Evolutionary conservation across 2,329 filamentous ascomycete species (phyloP).

Genomic region (Neofusicoccum cordaticola): DNA sequence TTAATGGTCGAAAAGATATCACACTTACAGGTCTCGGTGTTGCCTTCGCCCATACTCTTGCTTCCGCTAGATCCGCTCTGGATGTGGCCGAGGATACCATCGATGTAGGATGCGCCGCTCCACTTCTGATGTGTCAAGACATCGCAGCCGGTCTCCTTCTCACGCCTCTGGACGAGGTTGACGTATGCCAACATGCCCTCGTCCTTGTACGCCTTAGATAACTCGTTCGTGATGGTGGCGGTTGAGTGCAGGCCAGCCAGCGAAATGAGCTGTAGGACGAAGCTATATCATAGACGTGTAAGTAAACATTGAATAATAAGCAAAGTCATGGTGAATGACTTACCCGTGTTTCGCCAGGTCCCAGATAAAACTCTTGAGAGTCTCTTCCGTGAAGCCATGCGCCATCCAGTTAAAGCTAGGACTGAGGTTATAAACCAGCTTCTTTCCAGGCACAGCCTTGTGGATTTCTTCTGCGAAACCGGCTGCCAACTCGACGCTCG

Average conservation of each 20-base stretch:
- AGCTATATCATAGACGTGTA: slow-evolving; percentile 35
- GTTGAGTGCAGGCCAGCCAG: slow-evolving; percentile 63
- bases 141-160: slow-evolving; percentile 88
- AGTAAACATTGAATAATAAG: slow-evolving; percentile 57
- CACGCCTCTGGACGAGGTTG: slow-evolving; percentile 81
- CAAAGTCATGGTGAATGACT: slow-evolving; percentile 65
- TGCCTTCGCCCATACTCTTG: slow-evolving; percentile 92
- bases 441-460: slow-evolving; percentile 69
- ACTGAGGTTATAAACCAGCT: slow-evolving; percentile 92
- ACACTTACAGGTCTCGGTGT: slow-evolving; percentile 65
- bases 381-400: slow-evolving; percentile 81
- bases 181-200: slow-evolving; percentile 98
- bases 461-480: slow-evolving; percentile 76
- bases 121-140: slow-evolving; percentile 95
- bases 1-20: background rate
- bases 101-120: slow-evolving; percentile 73
- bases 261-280: slow-evolving; percentile 63
- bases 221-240: slow-evolving; percentile 66
- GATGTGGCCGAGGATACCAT: slow-evolving; percentile 84
- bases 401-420: slow-evolving; percentile 99
- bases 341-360: slow-evolving; percentile 68
- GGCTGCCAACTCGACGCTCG: slow-evolving; percentile 72
- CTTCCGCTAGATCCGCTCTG: slow-evolving; percentile 87
- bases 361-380: slow-evolving; percentile 91
- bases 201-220: slow-evolving; percentile 77